Evolutionary conservation across 2,329 filamentous ascomycete species (phyloP).

Genomic region (Ascochyta rabiei): DNA sequence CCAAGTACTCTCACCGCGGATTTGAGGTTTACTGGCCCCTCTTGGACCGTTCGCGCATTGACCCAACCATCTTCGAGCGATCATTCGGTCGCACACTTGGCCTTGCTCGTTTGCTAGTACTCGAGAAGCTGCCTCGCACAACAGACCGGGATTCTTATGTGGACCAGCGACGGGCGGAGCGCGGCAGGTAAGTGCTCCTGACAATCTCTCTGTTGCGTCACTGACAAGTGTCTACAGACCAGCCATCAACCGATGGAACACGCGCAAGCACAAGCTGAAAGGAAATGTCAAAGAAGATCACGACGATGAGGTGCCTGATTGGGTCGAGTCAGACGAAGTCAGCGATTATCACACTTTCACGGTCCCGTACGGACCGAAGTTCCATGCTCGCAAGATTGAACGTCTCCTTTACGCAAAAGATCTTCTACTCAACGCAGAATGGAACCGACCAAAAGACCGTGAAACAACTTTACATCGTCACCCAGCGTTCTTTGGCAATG

Average conservation of each 20-base stretch:
- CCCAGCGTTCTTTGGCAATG: conserved; percentile 81
- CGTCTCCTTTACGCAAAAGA: conserved; percentile 83
- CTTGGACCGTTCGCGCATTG: conserved; percentile 75
- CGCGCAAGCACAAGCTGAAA: conserved; percentile 47
- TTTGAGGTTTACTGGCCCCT: conserved; percentile 84
- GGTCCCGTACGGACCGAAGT: conserved; percentile 67
- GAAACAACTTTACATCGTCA: conserved; percentile 80
- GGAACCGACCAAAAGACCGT: conserved; percentile 80
- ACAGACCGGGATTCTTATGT: conserved; percentile 73
- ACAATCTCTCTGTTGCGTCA: not conserved
- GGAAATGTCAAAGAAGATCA: conserved; percentile 79
- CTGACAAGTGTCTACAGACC: conserved; percentile 56
- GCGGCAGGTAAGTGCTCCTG: conserved; percentile 54
- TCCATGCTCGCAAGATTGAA: conserved; percentile 72
- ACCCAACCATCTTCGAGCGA: conserved; percentile 86
- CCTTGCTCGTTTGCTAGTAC: conserved; percentile 76
- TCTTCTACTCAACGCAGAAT: conserved; percentile 79
- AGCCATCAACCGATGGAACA: conserved; percentile 50
- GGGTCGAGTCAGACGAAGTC: conserved; percentile 77
- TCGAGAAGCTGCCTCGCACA: conserved; percentile 76
- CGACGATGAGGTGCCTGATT: conserved; percentile 83
- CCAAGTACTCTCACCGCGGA: conserved; percentile 79
- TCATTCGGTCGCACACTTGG: conserved; percentile 78
- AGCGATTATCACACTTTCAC: conserved; percentile 75
- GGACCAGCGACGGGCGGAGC: conserved; percentile 71